phyloP scores from a whole-genome alignment of 2,329 filamentous ascomycete genomes.

The Colletotrichum gloeosporioides region DNA sequence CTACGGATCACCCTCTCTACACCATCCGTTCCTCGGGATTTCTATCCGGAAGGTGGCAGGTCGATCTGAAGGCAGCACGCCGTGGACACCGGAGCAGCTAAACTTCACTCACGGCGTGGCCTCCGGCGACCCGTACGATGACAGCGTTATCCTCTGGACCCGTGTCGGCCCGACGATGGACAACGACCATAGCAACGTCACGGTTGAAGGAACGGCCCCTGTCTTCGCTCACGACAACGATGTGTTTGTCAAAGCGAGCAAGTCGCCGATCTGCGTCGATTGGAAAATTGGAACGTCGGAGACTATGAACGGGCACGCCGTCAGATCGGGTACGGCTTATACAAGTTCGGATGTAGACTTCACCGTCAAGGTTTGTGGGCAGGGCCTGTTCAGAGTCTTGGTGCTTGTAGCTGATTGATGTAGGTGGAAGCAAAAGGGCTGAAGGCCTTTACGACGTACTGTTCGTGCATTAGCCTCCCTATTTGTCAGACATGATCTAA shows the following conservation, averaged over 20 bases:
- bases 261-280: constrained; percentile 68
- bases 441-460: constrained; percentile 69
- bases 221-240: constrained; percentile 56
- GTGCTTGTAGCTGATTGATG: not conserved
- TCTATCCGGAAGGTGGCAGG: constrained; percentile 67
- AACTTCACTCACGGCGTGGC: constrained; percentile 70
- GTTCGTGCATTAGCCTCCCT: constrained; percentile 28
- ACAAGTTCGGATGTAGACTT: constrained; percentile 79
- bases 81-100: constrained; percentile 49
- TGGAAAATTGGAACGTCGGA: constrained; percentile 62
- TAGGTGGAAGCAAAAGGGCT: constrained; percentile 68
- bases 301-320: constrained; percentile 42
- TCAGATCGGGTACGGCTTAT: constrained; percentile 64
- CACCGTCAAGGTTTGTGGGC: constrained; percentile 62
- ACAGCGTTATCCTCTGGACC: constrained; percentile 62
- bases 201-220: constrained; percentile 46
- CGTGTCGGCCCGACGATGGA: constrained; percentile 49
- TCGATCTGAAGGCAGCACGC: constrained; percentile 49
- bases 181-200: constrained; percentile 50
- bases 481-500: not conserved
- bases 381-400: fast-evolving
- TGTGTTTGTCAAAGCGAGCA: constrained; percentile 45
- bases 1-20: constrained; percentile 69
- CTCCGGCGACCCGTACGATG: constrained; percentile 55
- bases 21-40: constrained; percentile 68